phyloP scores from a whole-genome alignment of 208 protist genomes.

The Willaertia magna region DNA sequence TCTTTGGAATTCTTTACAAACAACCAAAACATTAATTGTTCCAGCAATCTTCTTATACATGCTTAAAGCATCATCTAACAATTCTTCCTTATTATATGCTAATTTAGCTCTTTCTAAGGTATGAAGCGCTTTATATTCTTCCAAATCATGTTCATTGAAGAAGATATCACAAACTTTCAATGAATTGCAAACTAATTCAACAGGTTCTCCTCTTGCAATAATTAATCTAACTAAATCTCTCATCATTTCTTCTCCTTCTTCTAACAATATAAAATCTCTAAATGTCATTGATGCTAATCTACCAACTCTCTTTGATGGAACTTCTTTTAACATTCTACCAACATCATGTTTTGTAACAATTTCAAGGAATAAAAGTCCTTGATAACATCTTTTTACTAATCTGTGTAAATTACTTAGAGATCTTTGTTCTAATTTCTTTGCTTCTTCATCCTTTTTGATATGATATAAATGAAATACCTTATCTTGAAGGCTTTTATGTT shows the following conservation, averaged over 20 bases:
- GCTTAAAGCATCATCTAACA: neutral
- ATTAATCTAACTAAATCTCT: neutral
- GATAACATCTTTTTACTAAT: neutral
- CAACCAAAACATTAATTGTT: neutral
- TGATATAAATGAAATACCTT: neutral
- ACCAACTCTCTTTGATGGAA: neutral
- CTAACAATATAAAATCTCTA: neutral
- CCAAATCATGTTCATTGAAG: neutral
- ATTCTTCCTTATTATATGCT: neutral
- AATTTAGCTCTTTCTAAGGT: neutral
- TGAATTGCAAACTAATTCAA: neutral
- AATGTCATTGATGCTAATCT: neutral
- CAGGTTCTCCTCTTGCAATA: neutral
- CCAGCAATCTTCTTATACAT: neutral
- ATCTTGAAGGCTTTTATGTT: neutral
- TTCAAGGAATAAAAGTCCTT: neutral
- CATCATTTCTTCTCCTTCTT: neutral
- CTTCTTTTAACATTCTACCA: neutral
- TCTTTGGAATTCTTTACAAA: neutral
- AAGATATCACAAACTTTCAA: neutral
- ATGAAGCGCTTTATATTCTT: neutral
- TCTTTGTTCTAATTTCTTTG: neutral
- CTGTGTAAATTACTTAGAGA: neutral
- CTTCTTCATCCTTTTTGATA: neutral
- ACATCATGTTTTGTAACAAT: neutral